These are phyloP conservation scores for Hericium coralloides DNA, from an alignment of 768 basidiomycete genomes.

Conservation along the genomic window DNA sequence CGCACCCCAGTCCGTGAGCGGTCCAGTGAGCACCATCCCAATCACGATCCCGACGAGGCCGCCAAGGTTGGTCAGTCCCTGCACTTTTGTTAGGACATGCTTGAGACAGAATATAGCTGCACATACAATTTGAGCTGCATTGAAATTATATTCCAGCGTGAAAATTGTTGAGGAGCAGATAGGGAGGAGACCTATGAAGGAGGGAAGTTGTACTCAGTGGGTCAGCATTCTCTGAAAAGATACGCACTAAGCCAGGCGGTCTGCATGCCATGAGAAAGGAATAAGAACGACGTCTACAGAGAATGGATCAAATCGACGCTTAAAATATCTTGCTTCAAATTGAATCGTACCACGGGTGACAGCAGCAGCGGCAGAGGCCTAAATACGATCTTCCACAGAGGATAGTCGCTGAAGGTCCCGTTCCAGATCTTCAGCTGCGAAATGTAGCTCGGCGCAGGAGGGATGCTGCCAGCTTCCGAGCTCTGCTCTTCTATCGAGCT, in stretches of 20 bases:
- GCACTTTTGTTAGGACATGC: background rate
- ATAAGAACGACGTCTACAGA: constrained; percentile 28
- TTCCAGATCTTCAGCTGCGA: constrained; percentile 29
- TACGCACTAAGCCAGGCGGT: constrained; percentile 35
- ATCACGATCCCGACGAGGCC: constrained; percentile 34
- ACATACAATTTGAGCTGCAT: constrained; percentile 28
- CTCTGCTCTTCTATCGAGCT: constrained; percentile 7
- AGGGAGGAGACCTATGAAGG: constrained; percentile 27
- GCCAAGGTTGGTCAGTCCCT: constrained; percentile 34
- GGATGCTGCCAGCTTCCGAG: background rate
- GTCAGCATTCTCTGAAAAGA: background rate
- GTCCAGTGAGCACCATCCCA: constrained; percentile 28
- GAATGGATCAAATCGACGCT: background rate
- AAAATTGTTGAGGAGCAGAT: constrained; percentile 38
- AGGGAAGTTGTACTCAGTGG: background rate
- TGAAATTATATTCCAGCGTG: constrained; percentile 34
- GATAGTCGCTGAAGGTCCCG: constrained; percentile 28
- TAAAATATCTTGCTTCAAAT: background rate
- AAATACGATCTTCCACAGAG: constrained; percentile 27
- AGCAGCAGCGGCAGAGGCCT: constrained; percentile 35
- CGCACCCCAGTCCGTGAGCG: constrained; percentile 33
- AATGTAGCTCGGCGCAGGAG: constrained; percentile 20
- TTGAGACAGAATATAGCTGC: no score
- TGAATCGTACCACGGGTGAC: constrained; percentile 29
- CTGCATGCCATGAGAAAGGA: constrained; percentile 32